phyloP scores from a whole-genome alignment of 164 flowering plant species.

The Amborella trichopoda region DNA sequence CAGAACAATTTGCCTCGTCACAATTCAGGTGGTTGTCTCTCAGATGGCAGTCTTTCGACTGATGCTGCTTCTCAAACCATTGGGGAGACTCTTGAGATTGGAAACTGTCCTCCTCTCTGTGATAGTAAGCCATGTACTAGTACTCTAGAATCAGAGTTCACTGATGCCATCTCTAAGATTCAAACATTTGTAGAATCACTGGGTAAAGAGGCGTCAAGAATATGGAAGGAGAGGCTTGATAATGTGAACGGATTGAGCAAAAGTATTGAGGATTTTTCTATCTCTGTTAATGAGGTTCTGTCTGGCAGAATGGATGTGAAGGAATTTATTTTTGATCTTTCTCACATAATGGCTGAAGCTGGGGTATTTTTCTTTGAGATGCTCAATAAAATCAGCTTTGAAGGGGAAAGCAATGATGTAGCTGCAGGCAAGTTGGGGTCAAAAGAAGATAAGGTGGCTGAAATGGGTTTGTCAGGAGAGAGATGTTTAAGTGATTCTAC shows the following conservation, averaged over 20 bases:
- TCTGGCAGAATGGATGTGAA: conserved; percentile 21
- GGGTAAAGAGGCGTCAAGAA: conserved; percentile 51
- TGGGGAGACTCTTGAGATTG: conserved; percentile 18
- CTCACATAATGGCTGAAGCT: conserved; percentile 46
- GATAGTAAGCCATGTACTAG: conserved; percentile 7
- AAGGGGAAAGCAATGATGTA: conserved; percentile 41
- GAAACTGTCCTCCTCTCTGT: conserved; percentile 14
- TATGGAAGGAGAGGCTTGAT: conserved; percentile 20
- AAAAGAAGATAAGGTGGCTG: conserved; percentile 53
- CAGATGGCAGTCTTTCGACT: conserved; percentile 22
- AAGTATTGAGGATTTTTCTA: conserved; percentile 44
- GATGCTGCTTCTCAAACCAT: conserved; percentile 20
- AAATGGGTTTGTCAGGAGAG: conserved; percentile 32
- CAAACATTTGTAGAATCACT: conserved; percentile 52
- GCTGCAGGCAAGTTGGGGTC: conserved; percentile 87
- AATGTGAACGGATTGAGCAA: conserved; percentile 27
- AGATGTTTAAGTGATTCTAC: conserved; percentile 36
- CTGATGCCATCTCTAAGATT: conserved; percentile 48
- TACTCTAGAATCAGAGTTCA: conserved; percentile 23
- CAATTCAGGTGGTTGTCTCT: conserved; percentile 8
- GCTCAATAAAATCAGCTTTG: conserved; percentile 35
- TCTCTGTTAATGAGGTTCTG: conserved; percentile 29
- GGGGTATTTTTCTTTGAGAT: conserved; percentile 41
- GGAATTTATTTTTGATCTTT: conserved; percentile 56
- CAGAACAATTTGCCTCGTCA: conserved; percentile 23